Conservation (phyloP, 352 stramenopile species). For the Phytopythium ostracodes region DNA sequence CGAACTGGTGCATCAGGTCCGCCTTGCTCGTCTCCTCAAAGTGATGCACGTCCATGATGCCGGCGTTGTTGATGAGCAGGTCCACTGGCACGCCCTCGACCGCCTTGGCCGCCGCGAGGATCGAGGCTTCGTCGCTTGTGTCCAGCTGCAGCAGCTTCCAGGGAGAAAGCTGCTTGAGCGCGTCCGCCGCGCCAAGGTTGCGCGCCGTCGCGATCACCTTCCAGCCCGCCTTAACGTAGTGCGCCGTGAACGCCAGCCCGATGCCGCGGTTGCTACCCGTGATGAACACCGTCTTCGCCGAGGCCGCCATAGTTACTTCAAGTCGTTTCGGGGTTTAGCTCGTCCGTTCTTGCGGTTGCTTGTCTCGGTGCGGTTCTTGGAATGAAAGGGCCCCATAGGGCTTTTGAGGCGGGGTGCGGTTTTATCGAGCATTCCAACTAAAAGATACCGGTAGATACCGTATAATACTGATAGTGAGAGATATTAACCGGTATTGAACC, state of each 20-base stretch:
- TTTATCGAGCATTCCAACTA: not conserved
- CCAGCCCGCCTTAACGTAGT: constrained; percentile 44
- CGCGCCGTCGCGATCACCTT: constrained; percentile 43
- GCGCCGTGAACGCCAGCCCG: constrained; percentile 31
- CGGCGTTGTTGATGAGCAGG: constrained; percentile 76
- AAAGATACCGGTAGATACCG: not conserved
- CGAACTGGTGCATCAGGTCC: constrained; percentile 55
- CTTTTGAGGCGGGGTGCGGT: not conserved
- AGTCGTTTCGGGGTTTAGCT: not conserved
- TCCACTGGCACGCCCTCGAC: constrained; percentile 42
- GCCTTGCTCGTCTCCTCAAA: constrained; percentile 44
- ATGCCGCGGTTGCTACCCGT: constrained; percentile 51
- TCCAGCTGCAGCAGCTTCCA: constrained; percentile 55
- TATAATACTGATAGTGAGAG: not conserved
- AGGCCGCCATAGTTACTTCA: not conserved
- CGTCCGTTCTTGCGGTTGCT: too few species aligned
- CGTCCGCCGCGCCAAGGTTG: constrained; percentile 24
- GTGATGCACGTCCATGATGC: constrained; percentile 25
- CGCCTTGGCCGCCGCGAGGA: constrained; percentile 29
- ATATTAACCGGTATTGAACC: not conserved
- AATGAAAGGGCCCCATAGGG: constrained; percentile 1
- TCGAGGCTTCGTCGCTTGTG: constrained; percentile 47
- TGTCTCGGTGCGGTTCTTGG: not conserved
- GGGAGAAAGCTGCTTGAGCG: constrained; percentile 24
- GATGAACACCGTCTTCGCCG: constrained; percentile 43